A percentile compares a stretch with the other conserved stretches of the same genome.
Evolutionary conservation across 495 filamentous ascomycete species (phyloP).

Genomic region (Bryoglossum gracile): DNA sequence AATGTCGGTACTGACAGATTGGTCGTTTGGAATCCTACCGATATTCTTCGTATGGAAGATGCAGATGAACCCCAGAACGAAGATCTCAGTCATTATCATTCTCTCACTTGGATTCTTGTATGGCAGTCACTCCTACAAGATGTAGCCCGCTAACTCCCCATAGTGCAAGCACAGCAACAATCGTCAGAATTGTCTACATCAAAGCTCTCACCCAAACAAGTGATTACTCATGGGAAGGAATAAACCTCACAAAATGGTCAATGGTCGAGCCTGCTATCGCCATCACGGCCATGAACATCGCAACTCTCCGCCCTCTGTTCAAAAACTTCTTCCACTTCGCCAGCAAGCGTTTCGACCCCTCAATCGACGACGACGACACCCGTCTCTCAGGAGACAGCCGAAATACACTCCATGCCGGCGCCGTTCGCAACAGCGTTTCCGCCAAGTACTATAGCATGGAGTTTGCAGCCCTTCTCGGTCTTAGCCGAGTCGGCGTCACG

Average conservation of each 20-base stretch:
- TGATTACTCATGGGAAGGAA: conserved; percentile 24
- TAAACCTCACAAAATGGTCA: conserved; percentile 28
- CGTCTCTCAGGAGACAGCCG: background rate
- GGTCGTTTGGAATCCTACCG: conserved; percentile 36
- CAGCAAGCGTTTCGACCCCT: conserved; percentile 2
- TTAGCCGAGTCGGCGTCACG: conserved; percentile 14
- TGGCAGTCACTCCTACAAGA: conserved; percentile 8
- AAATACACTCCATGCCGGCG: background rate
- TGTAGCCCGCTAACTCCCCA: conserved; percentile 7
- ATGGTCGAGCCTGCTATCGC: conserved; percentile 29
- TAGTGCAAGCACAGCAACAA: conserved; percentile 26
- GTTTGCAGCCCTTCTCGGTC: conserved; percentile 10
- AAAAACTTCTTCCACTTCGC: conserved; percentile 16
- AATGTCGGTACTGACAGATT: conserved; percentile 29
- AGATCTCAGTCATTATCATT: conserved; percentile 29
- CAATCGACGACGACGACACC: conserved; percentile 1
- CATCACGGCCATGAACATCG: conserved; percentile 27
- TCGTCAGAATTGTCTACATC: conserved; percentile 35
- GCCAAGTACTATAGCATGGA: conserved; percentile 14
- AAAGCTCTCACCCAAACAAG: conserved; percentile 19
- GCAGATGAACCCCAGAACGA: conserved; percentile 31
- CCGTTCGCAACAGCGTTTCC: conserved; percentile 2
- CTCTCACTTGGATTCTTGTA: conserved; percentile 31
- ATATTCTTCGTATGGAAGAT: conserved; percentile 38
- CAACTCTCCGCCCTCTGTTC: conserved; percentile 29